These are phyloP conservation scores for Cercospora zeae-maydis DNA, from an alignment of 2,329 filamentous ascomycete genomes.

Conservation along the genomic window DNA sequence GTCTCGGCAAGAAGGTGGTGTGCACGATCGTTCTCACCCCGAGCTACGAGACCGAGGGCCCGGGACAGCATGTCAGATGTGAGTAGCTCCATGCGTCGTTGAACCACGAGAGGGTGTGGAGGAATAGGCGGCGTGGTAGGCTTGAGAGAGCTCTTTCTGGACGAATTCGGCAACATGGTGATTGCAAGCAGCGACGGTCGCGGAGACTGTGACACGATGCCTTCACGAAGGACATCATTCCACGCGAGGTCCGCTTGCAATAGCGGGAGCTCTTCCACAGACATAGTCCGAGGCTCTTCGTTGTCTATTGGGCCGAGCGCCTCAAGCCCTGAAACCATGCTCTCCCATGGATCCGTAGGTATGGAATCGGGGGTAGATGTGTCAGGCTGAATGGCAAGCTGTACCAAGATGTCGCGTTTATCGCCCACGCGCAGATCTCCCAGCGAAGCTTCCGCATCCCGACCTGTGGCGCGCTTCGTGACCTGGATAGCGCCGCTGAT, in stretches of 20 bases:
- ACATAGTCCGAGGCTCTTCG: slow-evolving; percentile 77
- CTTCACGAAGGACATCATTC: slow-evolving; percentile 88
- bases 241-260: slow-evolving; percentile 93
- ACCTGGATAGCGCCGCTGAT: slow-evolving; percentile 95
- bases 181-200: slow-evolving; percentile 89
- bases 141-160: slow-evolving; percentile 33
- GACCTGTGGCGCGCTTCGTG: slow-evolving; percentile 90
- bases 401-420: slow-evolving; percentile 89
- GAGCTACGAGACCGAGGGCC: slow-evolving; percentile 82
- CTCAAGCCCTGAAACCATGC: slow-evolving; percentile 90
- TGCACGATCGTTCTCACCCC: slow-evolving; percentile 88
- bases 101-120: slow-evolving; percentile 89
- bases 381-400: slow-evolving; percentile 87
- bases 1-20: slow-evolving; percentile 92
- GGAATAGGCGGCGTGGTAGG: slow-evolving; percentile 75
- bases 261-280: slow-evolving; percentile 89
- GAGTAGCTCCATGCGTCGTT: slow-evolving; percentile 93
- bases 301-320: slow-evolving; percentile 82
- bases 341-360: slow-evolving; percentile 94
- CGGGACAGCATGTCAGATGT: slow-evolving; percentile 97
- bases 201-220: slow-evolving; percentile 77
- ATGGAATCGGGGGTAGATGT: slow-evolving; percentile 76
- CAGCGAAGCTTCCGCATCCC: slow-evolving; percentile 86
- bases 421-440: slow-evolving; percentile 94
- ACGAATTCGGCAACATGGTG: slow-evolving; percentile 75